A percentile compares a stretch with the other conserved stretches of the same genome.
Conservation (phyloP, 257 asterid species). For the Nemophila menziesii region DNA sequence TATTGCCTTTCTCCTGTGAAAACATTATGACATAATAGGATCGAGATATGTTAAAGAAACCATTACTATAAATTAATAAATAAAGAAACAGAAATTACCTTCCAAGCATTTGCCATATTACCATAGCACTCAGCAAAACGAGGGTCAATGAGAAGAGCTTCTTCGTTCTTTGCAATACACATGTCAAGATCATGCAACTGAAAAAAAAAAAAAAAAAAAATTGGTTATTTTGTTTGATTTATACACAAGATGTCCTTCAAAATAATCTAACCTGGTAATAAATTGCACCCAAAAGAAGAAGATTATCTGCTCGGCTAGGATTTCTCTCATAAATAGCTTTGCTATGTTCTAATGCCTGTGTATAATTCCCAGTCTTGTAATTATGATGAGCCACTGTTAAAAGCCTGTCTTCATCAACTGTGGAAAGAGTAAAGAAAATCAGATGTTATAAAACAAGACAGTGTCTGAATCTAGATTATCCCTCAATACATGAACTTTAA, state of each 20-base stretch:
- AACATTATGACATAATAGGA: neutral
- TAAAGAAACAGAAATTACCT: conserved; percentile 32
- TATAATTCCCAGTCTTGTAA: conserved; percentile 76
- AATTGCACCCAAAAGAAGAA: conserved; percentile 85
- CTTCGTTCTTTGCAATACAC: conserved; percentile 90
- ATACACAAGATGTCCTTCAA: conserved; percentile 4
- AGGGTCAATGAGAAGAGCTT: conserved; percentile 81
- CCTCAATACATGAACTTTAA: too few relatives aligned
- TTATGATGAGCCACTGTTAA: conserved; percentile 85
- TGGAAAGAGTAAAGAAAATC: neutral
- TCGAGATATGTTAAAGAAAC: neutral
- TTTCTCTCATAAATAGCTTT: conserved; percentile 74
- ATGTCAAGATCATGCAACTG: conserved; percentile 84
- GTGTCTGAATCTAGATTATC: too few relatives aligned
- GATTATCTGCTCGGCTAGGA: conserved; percentile 86
- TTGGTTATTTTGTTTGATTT: conserved; percentile 11
- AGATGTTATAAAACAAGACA: neutral
- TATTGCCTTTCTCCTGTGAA: conserved; percentile 88
- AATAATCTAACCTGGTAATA: conserved; percentile 66
- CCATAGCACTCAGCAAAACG: conserved; percentile 99
- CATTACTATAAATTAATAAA: neutral
- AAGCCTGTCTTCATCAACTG: conserved; percentile 82
- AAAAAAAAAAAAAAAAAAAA: conserved; percentile 20
- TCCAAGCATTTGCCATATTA: conserved; percentile 99
- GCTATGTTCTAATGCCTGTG: conserved; percentile 87